Conservation (phyloP, 2,329 filamentous ascomycete species). For the Fusarium haematococcum region DNA sequence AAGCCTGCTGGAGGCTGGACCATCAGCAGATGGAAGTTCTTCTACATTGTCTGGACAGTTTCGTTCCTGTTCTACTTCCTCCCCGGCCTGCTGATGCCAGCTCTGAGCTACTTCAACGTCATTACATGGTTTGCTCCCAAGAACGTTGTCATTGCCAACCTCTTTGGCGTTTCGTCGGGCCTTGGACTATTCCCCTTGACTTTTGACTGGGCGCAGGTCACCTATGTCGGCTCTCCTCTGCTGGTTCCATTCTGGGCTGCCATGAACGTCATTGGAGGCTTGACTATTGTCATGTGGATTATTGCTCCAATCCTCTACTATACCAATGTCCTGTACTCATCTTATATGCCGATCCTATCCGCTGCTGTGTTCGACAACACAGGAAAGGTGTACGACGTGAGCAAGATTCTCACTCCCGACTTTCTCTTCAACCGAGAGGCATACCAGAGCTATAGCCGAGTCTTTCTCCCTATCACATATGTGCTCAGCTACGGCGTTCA, state of each 20-base stretch:
- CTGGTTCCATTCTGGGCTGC: slow-evolving; percentile 89
- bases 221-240: slow-evolving; percentile 86
- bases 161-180: slow-evolving; percentile 88
- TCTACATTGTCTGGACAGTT: slow-evolving; percentile 76
- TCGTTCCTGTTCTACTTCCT: slow-evolving; percentile 88
- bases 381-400: slow-evolving; percentile 83
- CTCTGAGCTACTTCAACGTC: slow-evolving; percentile 89
- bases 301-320: slow-evolving; percentile 85
- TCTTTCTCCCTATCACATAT: slow-evolving; percentile 89
- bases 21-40: slow-evolving; percentile 86
- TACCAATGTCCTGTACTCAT: slow-evolving; percentile 80
- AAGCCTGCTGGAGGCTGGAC: slow-evolving; percentile 84
- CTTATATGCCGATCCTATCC: slow-evolving; percentile 89
- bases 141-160: slow-evolving; percentile 86
- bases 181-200: slow-evolving; percentile 87
- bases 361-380: slow-evolving; percentile 88
- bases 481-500: slow-evolving; percentile 88
- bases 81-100: slow-evolving; percentile 84
- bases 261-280: slow-evolving; percentile 83
- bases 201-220: slow-evolving; percentile 93
- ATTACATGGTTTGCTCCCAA: slow-evolving; percentile 90
- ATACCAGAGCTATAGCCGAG: slow-evolving; percentile 84
- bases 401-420: slow-evolving; percentile 80
- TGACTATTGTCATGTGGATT: slow-evolving; percentile 88
- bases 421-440: slow-evolving; percentile 83